phyloP scores from a whole-genome alignment of 2,329 filamentous ascomycete species.

The Cercospora sesami region DNA sequence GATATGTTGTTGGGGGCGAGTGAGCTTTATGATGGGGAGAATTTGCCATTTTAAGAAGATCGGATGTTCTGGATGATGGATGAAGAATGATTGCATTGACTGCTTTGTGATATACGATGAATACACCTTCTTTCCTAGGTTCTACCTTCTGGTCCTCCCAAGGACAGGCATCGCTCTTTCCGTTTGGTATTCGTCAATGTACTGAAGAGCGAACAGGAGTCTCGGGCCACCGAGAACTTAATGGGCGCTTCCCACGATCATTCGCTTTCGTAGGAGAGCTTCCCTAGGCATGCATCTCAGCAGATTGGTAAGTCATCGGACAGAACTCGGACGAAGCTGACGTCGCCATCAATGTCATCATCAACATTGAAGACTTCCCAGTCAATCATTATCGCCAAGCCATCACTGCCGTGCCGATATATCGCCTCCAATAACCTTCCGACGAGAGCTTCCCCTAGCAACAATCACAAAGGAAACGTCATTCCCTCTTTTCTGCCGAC shows the following conservation, averaged over 20 bases:
- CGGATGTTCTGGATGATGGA: not conserved
- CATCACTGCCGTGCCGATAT: not conserved
- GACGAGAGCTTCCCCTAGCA: not conserved
- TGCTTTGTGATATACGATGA: too few species aligned
- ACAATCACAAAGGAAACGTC: constrained; percentile 1
- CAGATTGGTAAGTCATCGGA: not conserved
- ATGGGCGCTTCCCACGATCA: not conserved
- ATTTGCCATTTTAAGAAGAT: not conserved
- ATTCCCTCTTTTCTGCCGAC: constrained; percentile 15
- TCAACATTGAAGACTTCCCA: not conserved
- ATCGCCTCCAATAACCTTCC: not conserved
- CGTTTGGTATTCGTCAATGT: not conserved
- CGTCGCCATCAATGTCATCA: not conserved
- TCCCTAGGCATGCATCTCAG: not conserved
- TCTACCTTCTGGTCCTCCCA: not conserved
- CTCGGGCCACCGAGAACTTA: not conserved
- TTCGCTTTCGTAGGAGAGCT: not conserved
- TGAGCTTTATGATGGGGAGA: not conserved
- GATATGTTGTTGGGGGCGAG: not conserved
- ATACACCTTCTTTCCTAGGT: not conserved
- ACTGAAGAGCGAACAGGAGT: not conserved
- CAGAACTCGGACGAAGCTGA: not conserved
- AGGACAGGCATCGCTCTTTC: not conserved
- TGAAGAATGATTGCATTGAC: too few species aligned
- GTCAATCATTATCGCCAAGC: not conserved